Evolutionary conservation across 1,284 basidiomycete genomes (phyloP), one percentile per base, ranked within the genome.

Genomic region (Violaceomyces palustris): DNA sequence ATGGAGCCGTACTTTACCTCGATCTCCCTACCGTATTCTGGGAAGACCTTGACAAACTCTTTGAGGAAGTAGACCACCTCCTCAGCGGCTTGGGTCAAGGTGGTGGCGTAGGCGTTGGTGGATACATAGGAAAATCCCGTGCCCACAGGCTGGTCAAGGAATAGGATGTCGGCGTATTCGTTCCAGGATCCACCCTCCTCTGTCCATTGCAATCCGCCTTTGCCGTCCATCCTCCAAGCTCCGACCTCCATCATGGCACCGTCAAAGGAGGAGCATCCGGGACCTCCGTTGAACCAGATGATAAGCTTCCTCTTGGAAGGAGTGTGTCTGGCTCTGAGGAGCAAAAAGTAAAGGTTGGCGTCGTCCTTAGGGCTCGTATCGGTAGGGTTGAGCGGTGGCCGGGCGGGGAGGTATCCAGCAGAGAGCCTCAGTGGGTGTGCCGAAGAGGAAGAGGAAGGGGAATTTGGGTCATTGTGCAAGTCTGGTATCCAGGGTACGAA

Each of bases 171-270:
- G n/a, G 88, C 86, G 70, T 93, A 98, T 74, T 98, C 94, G 74
- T 98, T 93, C 93, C 93, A 99, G 6, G 91, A 91, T 21, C 90
- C 91, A 26, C 92, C 85, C 6, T 83, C 78, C 30, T 45, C 43
- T 28, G 63, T 58, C 41, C 84, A 81, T 55, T 82, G 81, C 46
- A 96, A 79, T 12, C 85, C 83, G 19, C 86, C 86, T n/a, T 85
- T 77, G 6, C 83, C 84, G 74, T 88, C 85, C 60, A 85, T 56
- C 17, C 64, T 47, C 44, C 91, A 93, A 4, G 93, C 92, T 0
- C 93, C 93, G 17, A 93, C 79, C 69, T 99, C 93, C 91, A 99
- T 94, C 83, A 99, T 86, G 25, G 91, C 79, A 5, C 93, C 93
- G 67, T 98, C 93, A 70, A 98, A 96, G 3, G 87, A 91, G 0